Base-by-base conservation (phyloP, 1,284 basidiomycete genomes). In the Cryptococcus hybrid region DNA sequence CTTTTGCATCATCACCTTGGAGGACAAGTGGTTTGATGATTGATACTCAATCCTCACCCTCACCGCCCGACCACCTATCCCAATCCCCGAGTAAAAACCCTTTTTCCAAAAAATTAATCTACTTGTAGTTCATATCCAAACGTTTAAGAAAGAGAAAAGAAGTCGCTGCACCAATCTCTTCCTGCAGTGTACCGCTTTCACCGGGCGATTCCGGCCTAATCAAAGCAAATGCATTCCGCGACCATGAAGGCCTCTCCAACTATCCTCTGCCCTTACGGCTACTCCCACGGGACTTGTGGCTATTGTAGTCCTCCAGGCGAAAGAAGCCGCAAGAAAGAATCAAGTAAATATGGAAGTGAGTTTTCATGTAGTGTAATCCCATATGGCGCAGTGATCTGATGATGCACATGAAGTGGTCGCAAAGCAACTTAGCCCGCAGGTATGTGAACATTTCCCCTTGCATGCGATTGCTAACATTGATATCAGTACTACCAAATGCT, bases 401-500 rank as follows among this genome's bases (percentile, higher is more conserved):
- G 13, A 47, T 34, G 24, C 24, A 7, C 40, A 11, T n/a, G 30
- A 24, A 49, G 47, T 58, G 59, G 51, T 61, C 7, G 57, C 48
- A 11, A 36, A 51, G 43, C 46, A 61, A 47, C 57, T 61, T 56
- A 60, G 52, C 11, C 55, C 56, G 8, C 48, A 43, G 15, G 46
- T 45, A 30, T n/a, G 13, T 2, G 9, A 60, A 44, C 46, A 18
- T 50, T 8, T 15, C 5, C 5, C 44, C 13, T n/a, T 18, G 46
- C 12, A 12, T 40, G 37, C 35, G 11, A 35, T 24, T n/a, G 42
- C 43, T 54, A 36, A 37, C 42, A 9, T 18, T 8, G 35, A 15
- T 7, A 7, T 9, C 51, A 78, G 76, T 74, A 76, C 37, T 82
- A 82, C 67, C 78, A 80, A 62, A 54, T 68, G 42, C 61, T 96